These are phyloP conservation scores for Mollisiaceae sp. DNA, from an alignment of 2,329 filamentous ascomycete species.

Conservation along the genomic window DNA sequence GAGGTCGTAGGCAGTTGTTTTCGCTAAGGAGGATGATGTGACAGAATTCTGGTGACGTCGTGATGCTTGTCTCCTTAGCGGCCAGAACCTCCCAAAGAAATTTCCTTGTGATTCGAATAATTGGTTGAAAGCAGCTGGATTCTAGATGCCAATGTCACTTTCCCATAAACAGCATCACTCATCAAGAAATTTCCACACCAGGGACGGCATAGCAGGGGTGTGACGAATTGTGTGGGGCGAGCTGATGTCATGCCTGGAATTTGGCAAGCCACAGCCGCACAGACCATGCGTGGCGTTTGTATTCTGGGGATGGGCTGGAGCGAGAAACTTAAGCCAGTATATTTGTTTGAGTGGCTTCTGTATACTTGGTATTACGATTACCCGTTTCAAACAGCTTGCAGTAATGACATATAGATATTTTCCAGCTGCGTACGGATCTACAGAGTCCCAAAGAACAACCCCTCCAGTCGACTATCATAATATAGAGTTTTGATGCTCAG, in stretches of 20 bases:
- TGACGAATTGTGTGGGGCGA: neutral
- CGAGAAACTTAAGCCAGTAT: too few relatives aligned
- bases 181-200: neutral
- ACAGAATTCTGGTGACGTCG: conserved; percentile 16
- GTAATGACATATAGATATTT: too few relatives aligned
- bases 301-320: neutral
- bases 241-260: conserved; percentile 10
- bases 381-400: too few relatives aligned
- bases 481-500: too few relatives aligned
- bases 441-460: too few relatives aligned
- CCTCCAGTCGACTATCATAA: too few relatives aligned
- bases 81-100: neutral
- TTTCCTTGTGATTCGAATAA: conserved; percentile 18
- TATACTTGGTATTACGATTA: too few relatives aligned
- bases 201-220: neutral
- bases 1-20: neutral
- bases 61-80: conserved; percentile 9
- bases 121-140: conserved; percentile 14
- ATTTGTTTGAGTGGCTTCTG: too few relatives aligned
- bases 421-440: too few relatives aligned
- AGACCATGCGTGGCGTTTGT: neutral
- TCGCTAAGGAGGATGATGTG: conserved; percentile 1
- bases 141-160: conserved; percentile 16
- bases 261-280: neutral
- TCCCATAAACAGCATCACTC: conserved; percentile 14